Evolutionary conservation across 768 basidiomycete species (phyloP), one percentile per base, ranked within the genome.

Genomic region (Agrocybe chaxingu): DNA sequence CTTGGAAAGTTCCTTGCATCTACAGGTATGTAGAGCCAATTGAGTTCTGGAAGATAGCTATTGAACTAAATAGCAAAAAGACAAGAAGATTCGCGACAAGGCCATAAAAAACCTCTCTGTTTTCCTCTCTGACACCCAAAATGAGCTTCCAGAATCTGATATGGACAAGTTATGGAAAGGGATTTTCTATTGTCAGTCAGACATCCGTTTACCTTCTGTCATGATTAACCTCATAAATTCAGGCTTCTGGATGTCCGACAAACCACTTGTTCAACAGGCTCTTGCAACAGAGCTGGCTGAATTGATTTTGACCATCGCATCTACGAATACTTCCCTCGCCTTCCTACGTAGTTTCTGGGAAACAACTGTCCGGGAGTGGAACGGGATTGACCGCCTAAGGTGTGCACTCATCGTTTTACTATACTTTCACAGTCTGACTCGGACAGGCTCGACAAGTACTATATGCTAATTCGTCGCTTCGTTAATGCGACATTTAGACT

Each of bases 211-310:
- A 2, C 10, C 16, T 12, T 42, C 16, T 35, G n/a, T 11, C 1
- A 13, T 2, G 8, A 18, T 18, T 41, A 1, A 3, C 12, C 30
- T n/a, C 6, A 12, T 44, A 9, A 36, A 19, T 36, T 8, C 51
- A 97, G 95, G 96, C 65, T 98, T 94, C 70, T 99, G 96, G 95
- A 98, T 98, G 94, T 98, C 95, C 8, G 96, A 99, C 70, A 99
- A 98, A 64, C 95, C 95, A 3, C 78, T 95, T 7, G 89, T 98
- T 7, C 96, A 98, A 65, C 96, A 98, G 65, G 86, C 85, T 10
- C 78, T 99, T 11, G 92, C 96, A 0, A 74, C 78, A 11, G 90
- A 94, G 58, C 70, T 99, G 35, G 89, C 96, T 12, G 84, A 92
- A 56, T 73, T 98, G 35, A 61, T 94, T 4, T 70, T 98, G 42